Evolutionary conservation across 225 moss, liverwort and hornwort species (phyloP), one percentile per base, ranked within the genome.

Genomic region (Climacium dendroides): DNA sequence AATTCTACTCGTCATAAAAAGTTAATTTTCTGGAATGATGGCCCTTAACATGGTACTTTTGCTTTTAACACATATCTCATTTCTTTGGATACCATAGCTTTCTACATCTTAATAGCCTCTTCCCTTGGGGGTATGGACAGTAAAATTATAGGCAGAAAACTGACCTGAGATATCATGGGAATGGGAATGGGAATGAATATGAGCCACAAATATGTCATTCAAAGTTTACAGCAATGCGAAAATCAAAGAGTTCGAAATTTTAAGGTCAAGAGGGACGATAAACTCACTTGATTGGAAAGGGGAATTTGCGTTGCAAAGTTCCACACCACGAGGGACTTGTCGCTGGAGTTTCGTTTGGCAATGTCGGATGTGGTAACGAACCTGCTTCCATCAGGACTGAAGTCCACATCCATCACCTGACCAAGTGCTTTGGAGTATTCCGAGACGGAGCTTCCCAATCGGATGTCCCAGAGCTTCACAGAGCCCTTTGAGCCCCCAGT

Each of bases 261-360:
- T 13, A 50, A 61, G 64, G 72, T 55, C 52, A 74, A 83, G 66
- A 67, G 30, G 70, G n/a, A 81, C 75, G 80, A 57, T 52, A 66
- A 52, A 87, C 91, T 84, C 61, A 94, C 97, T 94, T 98, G 98
- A 92, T 97, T 97, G 75, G 98, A 98, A 58, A 98, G 94, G 30
- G 95, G 92, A 60, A 98, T 93, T 91, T 96, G 96, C 82, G 89
- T 92, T 26, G 92, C 83, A 79, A 95, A 97, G 87, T 92, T 96
- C 97, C 98, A 98, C 78, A 98, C 96, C 77, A 98, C 94, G 81
- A 98, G 91, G 76, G 95, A 94, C 87, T 94, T 97, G 90, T 97
- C 97, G 88, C 97, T 96, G 53, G 94, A 93, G 84, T 97, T 97
- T 24, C 95, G 90, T 91, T 95, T 97, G 69, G 96, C 92, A 77